A percentile compares a stretch with the other conserved stretches of the same genome.
Conservation (phyloP, 345 rosid species). For the Jatropha curcas region DNA sequence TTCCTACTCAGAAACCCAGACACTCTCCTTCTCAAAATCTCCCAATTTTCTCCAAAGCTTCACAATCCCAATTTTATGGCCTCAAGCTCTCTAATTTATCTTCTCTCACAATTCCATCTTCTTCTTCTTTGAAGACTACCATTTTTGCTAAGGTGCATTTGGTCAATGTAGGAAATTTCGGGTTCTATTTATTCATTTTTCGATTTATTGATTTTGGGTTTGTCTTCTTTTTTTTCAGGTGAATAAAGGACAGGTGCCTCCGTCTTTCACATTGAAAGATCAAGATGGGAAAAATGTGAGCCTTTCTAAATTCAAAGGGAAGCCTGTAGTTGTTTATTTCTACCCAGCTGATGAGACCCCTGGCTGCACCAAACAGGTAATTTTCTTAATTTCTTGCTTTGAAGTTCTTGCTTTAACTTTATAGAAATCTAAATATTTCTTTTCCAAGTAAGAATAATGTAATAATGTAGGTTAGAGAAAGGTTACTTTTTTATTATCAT, state of each 20-base stretch:
- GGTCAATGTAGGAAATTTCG: not conserved
- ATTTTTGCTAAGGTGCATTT: slow-evolving; percentile 84
- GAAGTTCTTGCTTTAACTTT: not conserved
- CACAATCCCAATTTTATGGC: slow-evolving; percentile 70
- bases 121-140: slow-evolving; percentile 36
- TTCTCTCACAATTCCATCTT: slow-evolving; percentile 34
- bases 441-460: too few relatives aligned
- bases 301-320: slow-evolving; percentile 80
- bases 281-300: slow-evolving; percentile 81
- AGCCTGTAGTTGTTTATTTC: slow-evolving; percentile 90
- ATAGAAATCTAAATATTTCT: too few relatives aligned
- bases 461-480: not conserved
- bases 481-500: not conserved
- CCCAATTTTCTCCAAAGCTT: slow-evolving; percentile 44
- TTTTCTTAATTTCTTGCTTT: not conserved
- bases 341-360: slow-evolving; percentile 98
- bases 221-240: slow-evolving; percentile 42
- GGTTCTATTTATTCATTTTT: not conserved
- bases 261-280: slow-evolving; percentile 82
- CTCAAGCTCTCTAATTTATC: slow-evolving; percentile 48
- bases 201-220: not conserved
- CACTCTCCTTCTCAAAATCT: slow-evolving; percentile 26
- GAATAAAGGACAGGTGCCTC: slow-evolving; percentile 70
- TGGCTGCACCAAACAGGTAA: slow-evolving; percentile 94
- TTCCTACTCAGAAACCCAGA: slow-evolving; percentile 38